phyloP scores from a whole-genome alignment of 495 filamentous ascomycete species.

The Xylaria sp. region DNA sequence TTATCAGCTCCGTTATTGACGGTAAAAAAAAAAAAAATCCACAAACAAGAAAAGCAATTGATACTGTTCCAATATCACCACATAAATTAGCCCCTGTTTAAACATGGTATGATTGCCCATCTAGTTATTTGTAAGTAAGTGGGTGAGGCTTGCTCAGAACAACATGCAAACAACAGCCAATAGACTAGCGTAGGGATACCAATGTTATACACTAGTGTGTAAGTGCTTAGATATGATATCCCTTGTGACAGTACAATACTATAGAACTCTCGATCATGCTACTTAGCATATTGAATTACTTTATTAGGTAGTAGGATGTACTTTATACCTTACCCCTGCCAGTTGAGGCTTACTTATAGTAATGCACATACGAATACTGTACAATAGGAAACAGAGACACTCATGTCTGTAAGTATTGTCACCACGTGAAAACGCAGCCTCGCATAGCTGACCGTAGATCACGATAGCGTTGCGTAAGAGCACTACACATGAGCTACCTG shows the following conservation, averaged over 20 bases:
- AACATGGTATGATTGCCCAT: not conserved
- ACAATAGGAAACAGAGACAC: not conserved
- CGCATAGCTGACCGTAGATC: not conserved
- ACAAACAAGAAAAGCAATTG: not conserved
- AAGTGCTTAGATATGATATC: not conserved
- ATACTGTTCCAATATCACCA: not conserved
- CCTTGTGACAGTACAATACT: not conserved
- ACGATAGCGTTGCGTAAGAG: not conserved
- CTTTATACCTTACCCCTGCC: not conserved
- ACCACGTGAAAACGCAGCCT: not conserved
- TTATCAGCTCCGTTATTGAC: constrained; percentile 11
- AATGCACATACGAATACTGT: not conserved
- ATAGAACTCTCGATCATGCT: too few species aligned
- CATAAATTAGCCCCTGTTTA: not conserved
- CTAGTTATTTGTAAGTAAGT: not conserved
- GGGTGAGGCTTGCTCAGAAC: not conserved
- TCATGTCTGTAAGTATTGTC: not conserved
- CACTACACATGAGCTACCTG: too few species aligned
- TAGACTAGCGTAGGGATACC: not conserved
- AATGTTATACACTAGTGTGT: too few species aligned
- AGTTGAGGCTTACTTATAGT: not conserved
- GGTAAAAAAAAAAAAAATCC: not conserved
- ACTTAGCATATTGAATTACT: not conserved
- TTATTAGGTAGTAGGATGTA: not conserved
- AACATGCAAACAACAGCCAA: not conserved